phyloP scores from a whole-genome alignment of 352 stramenopile species.

The Phytophthora litchii region DNA sequence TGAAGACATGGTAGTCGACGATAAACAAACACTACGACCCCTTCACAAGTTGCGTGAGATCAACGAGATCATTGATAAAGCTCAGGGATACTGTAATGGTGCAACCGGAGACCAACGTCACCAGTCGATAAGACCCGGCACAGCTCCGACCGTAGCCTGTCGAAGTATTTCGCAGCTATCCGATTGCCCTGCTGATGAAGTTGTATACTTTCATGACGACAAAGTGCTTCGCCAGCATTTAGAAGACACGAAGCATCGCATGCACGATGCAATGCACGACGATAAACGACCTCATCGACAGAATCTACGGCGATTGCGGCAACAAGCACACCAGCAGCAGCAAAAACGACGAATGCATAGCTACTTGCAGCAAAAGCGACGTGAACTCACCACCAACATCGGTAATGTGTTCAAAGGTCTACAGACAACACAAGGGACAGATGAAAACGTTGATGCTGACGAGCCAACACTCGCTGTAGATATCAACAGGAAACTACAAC shows the following conservation, averaged over 20 bases:
- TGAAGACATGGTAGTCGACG: slow-evolving; percentile 3
- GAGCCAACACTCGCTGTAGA: not conserved
- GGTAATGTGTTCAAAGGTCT: slow-evolving; percentile 70
- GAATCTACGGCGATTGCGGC: slow-evolving; percentile 39
- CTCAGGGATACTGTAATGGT: slow-evolving; percentile 40
- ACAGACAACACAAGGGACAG: slow-evolving; percentile 11
- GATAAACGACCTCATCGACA: slow-evolving; percentile 34
- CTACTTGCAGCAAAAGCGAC: slow-evolving; percentile 74
- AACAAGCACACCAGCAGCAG: slow-evolving; percentile 44
- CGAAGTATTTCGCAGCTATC: slow-evolving; percentile 8
- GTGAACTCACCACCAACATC: slow-evolving; percentile 70
- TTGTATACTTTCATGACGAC: not conserved
- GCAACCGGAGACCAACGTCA: not conserved
- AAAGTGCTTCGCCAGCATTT: slow-evolving; percentile 43
- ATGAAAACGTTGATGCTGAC: slow-evolving; percentile 1
- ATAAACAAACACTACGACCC: slow-evolving; percentile 20
- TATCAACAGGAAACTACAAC: not conserved
- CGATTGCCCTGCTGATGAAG: not conserved
- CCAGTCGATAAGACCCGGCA: slow-evolving; percentile 22
- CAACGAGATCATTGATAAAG: slow-evolving; percentile 67
- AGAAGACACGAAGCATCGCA: slow-evolving; percentile 50
- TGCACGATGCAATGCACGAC: slow-evolving; percentile 53
- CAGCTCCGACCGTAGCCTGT: slow-evolving; percentile 9
- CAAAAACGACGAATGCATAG: slow-evolving; percentile 69
- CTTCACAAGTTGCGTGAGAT: slow-evolving; percentile 66